Conservation (phyloP, 2,329 filamentous ascomycete species). For the Lasiodiplodia sp. region DNA sequence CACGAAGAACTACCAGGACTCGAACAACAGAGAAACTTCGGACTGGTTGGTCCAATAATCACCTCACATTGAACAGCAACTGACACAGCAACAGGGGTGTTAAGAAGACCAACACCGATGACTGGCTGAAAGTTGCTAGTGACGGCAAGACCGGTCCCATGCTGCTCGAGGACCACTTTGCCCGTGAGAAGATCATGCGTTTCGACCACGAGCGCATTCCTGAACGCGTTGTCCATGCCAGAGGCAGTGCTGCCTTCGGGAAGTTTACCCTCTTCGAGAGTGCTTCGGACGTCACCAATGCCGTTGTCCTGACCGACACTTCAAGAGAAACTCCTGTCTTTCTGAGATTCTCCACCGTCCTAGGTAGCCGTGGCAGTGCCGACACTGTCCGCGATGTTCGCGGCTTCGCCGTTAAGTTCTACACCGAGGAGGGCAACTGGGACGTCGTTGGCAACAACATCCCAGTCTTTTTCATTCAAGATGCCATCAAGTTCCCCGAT, state of each 20-base stretch:
- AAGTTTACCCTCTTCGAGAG: conserved; percentile 72
- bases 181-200: conserved; percentile 76
- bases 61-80: conserved; percentile 35
- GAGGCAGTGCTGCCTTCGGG: conserved; percentile 70
- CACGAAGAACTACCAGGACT: conserved; percentile 63
- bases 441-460: conserved; percentile 78
- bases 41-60: conserved; percentile 57
- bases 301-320: conserved; percentile 72
- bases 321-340: conserved; percentile 72
- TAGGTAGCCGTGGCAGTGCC: conserved; percentile 76
- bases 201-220: conserved; percentile 80
- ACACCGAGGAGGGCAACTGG: conserved; percentile 80
- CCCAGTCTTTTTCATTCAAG: conserved; percentile 78
- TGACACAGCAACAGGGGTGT: conserved; percentile 69
- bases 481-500: conserved; percentile 77
- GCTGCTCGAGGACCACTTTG: conserved; percentile 76
- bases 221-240: conserved; percentile 72
- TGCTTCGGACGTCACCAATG: conserved; percentile 67
- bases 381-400: conserved; percentile 86
- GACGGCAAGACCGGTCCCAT: conserved; percentile 70
- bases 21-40: conserved; percentile 70
- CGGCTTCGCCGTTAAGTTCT: conserved; percentile 80
- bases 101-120: conserved; percentile 75
- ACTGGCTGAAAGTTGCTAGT: conserved; percentile 74
- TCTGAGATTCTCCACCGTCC: conserved; percentile 78